Evolutionary conservation across 2,329 filamentous ascomycete genomes (phyloP).

Genomic region (Raffaelea albimanens): DNA sequence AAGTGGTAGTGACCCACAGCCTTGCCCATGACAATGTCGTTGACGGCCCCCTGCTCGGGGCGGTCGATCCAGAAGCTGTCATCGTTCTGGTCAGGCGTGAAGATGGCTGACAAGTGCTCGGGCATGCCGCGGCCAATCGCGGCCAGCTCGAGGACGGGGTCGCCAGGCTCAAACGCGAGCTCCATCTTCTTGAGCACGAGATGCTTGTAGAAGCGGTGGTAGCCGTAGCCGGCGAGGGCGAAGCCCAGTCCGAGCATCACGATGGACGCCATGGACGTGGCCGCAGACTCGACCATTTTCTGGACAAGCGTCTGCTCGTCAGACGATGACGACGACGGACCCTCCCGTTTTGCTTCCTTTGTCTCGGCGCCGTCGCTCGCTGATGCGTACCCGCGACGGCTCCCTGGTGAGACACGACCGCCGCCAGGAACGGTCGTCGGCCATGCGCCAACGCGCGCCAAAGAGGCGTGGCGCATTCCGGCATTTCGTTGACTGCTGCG

Average conservation of each 20-base stretch:
- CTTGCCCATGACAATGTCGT: conserved; percentile 70
- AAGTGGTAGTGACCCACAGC: conserved; percentile 79
- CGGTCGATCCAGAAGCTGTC: conserved; percentile 65
- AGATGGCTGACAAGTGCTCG: conserved; percentile 18
- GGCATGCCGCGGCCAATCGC: conserved; percentile 50
- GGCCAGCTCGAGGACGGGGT: conserved; percentile 77
- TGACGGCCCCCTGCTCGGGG: conserved; percentile 71
- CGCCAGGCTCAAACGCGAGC: conserved; percentile 82
- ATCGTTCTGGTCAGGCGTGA: conserved; percentile 22
- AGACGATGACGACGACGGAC: neutral
- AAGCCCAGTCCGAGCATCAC: conserved; percentile 59
- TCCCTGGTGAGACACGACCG: no score
- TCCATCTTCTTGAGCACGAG: conserved; percentile 88
- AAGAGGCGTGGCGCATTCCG: no score
- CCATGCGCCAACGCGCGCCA: no score
- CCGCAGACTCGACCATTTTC: conserved; percentile 66
- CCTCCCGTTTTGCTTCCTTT: neutral
- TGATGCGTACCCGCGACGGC: neutral
- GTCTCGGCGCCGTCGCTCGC: neutral
- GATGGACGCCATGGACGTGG: conserved; percentile 68
- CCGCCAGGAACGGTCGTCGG: no score
- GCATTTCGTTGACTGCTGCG: no score
- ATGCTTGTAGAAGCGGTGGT: conserved; percentile 80
- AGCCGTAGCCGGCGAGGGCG: conserved; percentile 60
- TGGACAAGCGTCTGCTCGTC: conserved; percentile 27